A percentile compares a stretch with the other conserved stretches of the same genome.
These are phyloP conservation scores for Physcomitrium patens DNA, from an alignment of 225 moss, liverwort and hornwort genomes.

Conservation along the genomic window DNA sequence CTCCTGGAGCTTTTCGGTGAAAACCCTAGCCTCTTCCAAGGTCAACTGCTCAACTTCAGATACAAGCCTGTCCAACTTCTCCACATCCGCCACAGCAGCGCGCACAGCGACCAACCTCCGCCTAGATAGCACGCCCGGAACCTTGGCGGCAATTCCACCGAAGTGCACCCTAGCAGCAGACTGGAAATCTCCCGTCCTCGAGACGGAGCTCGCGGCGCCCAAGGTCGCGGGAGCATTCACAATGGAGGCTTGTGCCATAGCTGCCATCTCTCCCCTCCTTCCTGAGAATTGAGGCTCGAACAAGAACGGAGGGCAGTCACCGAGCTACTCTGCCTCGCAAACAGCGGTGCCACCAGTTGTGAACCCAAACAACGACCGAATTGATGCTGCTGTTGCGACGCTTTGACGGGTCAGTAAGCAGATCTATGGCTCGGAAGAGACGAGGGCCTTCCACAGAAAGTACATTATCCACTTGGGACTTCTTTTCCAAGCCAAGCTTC, in stretches of 20 bases:
- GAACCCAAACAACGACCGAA: background rate
- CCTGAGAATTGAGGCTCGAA: background rate
- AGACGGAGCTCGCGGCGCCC: constrained; percentile 33
- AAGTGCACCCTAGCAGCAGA: constrained; percentile 36
- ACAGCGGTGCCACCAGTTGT: background rate
- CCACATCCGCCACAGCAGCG: constrained; percentile 43
- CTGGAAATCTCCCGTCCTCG: constrained; percentile 34
- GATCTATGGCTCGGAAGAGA: background rate
- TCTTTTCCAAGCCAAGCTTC: background rate
- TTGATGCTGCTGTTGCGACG: background rate
- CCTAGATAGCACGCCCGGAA: background rate
- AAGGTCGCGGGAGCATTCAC: constrained; percentile 29
- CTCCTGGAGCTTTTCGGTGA: constrained; percentile 71
- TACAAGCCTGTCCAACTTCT: constrained; percentile 67
- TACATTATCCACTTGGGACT: constrained; percentile 29
- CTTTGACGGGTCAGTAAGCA: background rate
- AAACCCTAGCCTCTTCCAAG: constrained; percentile 60
- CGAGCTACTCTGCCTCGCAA: background rate
- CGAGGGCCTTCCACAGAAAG: background rate
- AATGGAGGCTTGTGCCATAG: constrained; percentile 45
- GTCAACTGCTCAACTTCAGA: constrained; percentile 51
- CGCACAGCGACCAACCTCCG: constrained; percentile 27
- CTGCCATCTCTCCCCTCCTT: constrained; percentile 36
- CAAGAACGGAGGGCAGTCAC: background rate
- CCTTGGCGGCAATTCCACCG: background rate